These are phyloP conservation scores for Neltuma alba DNA, from an alignment of 306 rosid genomes.

Conservation along the genomic window DNA sequence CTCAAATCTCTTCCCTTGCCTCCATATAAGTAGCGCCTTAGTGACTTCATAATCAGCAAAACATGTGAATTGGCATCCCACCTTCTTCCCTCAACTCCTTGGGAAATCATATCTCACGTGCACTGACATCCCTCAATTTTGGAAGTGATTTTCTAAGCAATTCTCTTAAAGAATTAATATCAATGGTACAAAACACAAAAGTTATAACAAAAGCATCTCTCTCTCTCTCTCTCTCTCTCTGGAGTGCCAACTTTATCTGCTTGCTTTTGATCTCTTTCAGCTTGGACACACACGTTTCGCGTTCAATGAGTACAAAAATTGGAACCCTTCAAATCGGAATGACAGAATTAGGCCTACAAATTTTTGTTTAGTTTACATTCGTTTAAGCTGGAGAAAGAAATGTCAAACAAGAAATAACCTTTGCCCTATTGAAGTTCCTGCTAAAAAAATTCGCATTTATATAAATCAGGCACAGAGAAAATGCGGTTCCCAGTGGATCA, in stretches of 20 bases:
- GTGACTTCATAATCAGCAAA: no score
- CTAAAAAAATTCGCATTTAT: constrained; percentile 9
- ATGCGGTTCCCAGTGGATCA: constrained; percentile 5
- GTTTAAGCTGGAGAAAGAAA: constrained; percentile 20
- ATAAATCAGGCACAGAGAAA: constrained; percentile 2
- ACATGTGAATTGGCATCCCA: no score
- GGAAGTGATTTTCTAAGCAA: no score
- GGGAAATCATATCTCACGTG: not conserved
- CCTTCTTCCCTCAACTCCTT: no score
- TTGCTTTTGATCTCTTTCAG: not conserved
- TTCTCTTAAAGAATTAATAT: no score
- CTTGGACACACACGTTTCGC: not conserved
- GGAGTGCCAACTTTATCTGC: not conserved
- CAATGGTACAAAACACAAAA: no score
- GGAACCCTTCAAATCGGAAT: not conserved
- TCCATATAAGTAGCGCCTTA: no score
- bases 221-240: not conserved
- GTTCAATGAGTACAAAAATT: not conserved
- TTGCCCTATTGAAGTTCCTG: constrained; percentile 19
- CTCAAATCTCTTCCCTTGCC: no score
- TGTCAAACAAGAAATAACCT: constrained; percentile 9
- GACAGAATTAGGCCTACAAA: not conserved
- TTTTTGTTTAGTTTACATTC: not conserved
- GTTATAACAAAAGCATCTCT: no score
- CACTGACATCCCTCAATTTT: not conserved